Conservation (phyloP, 371 early-diverging fungal species). For the Mucor circinelloides region DNA sequence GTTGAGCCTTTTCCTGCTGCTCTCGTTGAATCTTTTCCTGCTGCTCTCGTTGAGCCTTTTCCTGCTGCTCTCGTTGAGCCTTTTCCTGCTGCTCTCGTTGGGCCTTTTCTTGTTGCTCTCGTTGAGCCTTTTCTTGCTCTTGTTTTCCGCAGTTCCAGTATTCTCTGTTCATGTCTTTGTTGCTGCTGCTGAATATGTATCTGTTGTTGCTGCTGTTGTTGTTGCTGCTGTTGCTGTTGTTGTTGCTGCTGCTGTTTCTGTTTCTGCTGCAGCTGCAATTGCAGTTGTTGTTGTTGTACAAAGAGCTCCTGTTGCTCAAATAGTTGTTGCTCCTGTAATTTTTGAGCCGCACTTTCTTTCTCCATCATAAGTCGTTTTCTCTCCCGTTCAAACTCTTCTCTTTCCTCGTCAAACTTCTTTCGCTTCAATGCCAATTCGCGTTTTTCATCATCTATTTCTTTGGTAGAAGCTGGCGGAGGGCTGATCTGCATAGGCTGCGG, state of each 20-base stretch:
- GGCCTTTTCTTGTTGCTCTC: neutral
- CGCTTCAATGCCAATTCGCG: neutral
- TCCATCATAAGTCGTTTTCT: neutral
- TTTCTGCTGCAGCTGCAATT: neutral
- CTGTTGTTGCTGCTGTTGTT: neutral
- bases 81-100: too few relatives aligned
- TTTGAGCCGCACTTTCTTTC: neutral
- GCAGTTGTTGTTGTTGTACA: neutral
- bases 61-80: too few relatives aligned
- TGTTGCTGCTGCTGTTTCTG: neutral
- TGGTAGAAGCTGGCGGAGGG: neutral
- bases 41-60: too few relatives aligned
- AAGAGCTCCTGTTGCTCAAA: neutral
- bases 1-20: too few relatives aligned
- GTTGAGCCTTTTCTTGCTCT: neutral
- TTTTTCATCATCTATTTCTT: neutral
- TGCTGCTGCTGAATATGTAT: neutral
- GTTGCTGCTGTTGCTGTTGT: neutral
- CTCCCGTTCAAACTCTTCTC: neutral
- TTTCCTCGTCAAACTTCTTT: neutral
- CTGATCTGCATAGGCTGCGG: neutral
- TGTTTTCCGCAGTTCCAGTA: neutral
- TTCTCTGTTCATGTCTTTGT: neutral
- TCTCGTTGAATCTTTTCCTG: too few relatives aligned
- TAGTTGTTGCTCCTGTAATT: neutral